Evolutionary conservation across 306 rosid species (phyloP).

Genomic region (Malus fusca): DNA sequence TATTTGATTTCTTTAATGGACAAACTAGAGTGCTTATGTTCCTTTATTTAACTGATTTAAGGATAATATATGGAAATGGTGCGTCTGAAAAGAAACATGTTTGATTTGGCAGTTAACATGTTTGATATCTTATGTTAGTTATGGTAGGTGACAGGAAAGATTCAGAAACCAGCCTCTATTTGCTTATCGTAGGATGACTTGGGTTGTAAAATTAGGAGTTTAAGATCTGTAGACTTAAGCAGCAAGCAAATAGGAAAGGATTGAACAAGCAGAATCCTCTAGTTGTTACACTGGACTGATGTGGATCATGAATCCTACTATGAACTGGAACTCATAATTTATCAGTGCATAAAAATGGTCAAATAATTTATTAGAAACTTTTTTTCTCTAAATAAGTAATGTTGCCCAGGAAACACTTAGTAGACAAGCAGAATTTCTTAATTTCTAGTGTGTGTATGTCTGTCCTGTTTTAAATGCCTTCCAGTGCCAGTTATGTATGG

Average conservation of each 20-base stretch:
- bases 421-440: no score
- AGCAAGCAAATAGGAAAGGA: background rate
- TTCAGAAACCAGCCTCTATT: no score
- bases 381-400: background rate
- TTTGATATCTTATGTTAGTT: background rate
- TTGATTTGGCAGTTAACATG: background rate
- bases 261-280: background rate
- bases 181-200: background rate
- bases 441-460: no score
- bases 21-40: background rate
- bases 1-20: background rate
- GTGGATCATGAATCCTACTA: background rate
- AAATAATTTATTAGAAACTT: background rate
- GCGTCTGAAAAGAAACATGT: background rate
- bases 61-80: background rate
- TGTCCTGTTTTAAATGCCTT: no score
- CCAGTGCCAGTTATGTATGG: no score
- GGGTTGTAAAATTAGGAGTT: background rate
- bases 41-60: background rate
- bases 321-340: background rate
- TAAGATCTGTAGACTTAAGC: background rate
- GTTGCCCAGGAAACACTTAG: background rate
- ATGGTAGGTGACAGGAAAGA: no score
- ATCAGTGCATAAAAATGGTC: background rate
- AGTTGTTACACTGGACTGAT: background rate